Evolutionary conservation across 257 asterid genomes (phyloP), one percentile per base, ranked within the genome.

Genomic region (Mitragyna speciosa): DNA sequence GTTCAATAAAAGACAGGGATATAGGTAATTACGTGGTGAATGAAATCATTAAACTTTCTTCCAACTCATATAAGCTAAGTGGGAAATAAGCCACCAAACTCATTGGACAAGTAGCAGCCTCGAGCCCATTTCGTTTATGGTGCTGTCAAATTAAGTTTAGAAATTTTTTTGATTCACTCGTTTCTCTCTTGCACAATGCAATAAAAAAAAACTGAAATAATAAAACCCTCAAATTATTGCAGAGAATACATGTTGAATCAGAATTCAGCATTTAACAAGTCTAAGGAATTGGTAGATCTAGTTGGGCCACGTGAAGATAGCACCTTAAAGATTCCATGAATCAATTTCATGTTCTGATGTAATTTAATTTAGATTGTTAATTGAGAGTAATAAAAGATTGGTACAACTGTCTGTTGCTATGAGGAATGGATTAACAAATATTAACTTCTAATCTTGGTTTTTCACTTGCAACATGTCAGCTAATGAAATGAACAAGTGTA

Each of bases 401-500:
- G 78, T 14, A 54, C 78, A 74, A 51, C 52, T 74, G 78, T 73
- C 31, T 4, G 16, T 10, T 51, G n/a, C 49, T 33, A 1, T 31
- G 22, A 41, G 39, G 20, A 67, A 17, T 49, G 12, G 45, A 52
- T 30, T 41, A 33, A 30, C 31, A 54, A 30, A 74, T 12, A 19
- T 61, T 47, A 3, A 31, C 49, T 7, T 30, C 20, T 31, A 6
- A 31, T 74, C 24, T 74, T 56, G 54, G 19, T 33, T 10, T 43
- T 59, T n/a, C 39, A n/a, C 15, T 26, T 63, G 15, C 68, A 11
- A n/a, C 11, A n/a, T 61, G 67, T 24, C 7, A 54, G 36, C 39
- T 26, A 26, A 61, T 61, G 33, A 51, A 51, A 73, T 49, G n/a
- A 30, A 52, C 77, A 30, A 19, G 77, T 73, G 77, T 30, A 48